Evolutionary conservation across 1,139 yeast genomes (phyloP).

Genomic region (Protomyces pachydermus): DNA sequence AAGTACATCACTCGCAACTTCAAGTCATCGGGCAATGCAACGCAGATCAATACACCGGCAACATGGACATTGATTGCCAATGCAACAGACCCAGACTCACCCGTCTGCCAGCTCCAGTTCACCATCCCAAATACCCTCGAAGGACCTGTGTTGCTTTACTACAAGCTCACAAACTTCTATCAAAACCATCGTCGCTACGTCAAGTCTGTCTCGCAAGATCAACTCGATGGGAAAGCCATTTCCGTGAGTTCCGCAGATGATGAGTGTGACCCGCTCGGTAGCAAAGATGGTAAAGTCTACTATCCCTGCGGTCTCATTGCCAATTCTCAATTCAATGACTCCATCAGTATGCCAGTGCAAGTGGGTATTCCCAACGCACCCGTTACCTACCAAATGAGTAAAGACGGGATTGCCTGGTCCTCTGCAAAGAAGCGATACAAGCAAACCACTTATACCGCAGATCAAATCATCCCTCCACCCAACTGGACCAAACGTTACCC

Average conservation of each 20-base stretch:
- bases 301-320: conserved; percentile 98
- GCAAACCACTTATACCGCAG: conserved; percentile 64
- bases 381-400: conserved; percentile 47
- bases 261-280: conserved; percentile 80
- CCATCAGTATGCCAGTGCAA: conserved; percentile 53
- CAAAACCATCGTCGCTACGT: conserved; percentile 94
- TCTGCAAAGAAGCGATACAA: conserved; percentile 73
- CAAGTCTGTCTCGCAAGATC: conserved; percentile 84
- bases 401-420: conserved; percentile 78
- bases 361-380: conserved; percentile 45
- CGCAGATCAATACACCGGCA: conserved; percentile 9
- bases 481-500: conserved; percentile 84
- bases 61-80: conserved; percentile 11
- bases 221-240: conserved; percentile 70
- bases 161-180: conserved; percentile 74
- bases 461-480: conserved; percentile 89
- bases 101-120: conserved; percentile 72
- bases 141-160: conserved; percentile 72
- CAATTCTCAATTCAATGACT: conserved; percentile 85
- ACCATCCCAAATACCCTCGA: conserved; percentile 68
- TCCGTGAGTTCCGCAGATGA: conserved; percentile 53
- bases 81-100: conserved; percentile 40
- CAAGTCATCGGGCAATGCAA: conserved; percentile 6
- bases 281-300: conserved; percentile 49
- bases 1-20: conserved; percentile 45